Evolutionary conservation across 192 early-diverging fungal species (phyloP), one percentile per base, ranked within the genome.

Genomic region (Backusella tarrabulga): DNA sequence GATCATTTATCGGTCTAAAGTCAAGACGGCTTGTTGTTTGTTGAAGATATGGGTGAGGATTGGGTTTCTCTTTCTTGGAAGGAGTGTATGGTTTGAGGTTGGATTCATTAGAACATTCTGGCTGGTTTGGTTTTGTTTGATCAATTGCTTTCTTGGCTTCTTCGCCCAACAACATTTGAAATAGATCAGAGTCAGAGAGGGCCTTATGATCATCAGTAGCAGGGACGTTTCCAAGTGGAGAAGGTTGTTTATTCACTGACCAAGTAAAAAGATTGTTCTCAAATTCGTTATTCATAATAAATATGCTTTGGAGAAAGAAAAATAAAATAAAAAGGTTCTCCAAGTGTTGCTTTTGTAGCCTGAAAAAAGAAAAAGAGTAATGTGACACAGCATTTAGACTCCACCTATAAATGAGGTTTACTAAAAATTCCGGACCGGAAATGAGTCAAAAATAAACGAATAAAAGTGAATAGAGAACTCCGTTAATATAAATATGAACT

Each of bases 211-310:
- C 35, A n/a, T 68, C 67, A 34, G 34, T n/a, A 3, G 14, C 29
- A 19, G 67, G 6, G 6, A 1, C 6, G 17, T 36, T 36, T 3
- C 17, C 29, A 6, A 32, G 17, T 19, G n/a, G 36, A 34, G 67
- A 36, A 7, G 34, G 19, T 17, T 68, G 67, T 6, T n/a, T 68
- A 36, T 68, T 34, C 17, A 68, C 35, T 17, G 67, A 68, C 68
- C 68, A 70, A 41, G 68, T 70, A 23, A 70, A 70, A 14, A 38
- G 35, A 21, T 15, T 70, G 21, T 38, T 70, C n/a, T 35, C n/a
- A 70, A 70, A 70, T 23, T 40, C 68, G 68, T 41, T 70, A 21
- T 38, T 70, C 68, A 70, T 70, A 23, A 63, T 23, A 63, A 63
- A 63, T 63, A 63, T 63, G 2, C 23, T 4, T 4, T 63, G 26